Conservation (phyloP, 805 yeast species). For the Cyberlindnera amylophila region DNA sequence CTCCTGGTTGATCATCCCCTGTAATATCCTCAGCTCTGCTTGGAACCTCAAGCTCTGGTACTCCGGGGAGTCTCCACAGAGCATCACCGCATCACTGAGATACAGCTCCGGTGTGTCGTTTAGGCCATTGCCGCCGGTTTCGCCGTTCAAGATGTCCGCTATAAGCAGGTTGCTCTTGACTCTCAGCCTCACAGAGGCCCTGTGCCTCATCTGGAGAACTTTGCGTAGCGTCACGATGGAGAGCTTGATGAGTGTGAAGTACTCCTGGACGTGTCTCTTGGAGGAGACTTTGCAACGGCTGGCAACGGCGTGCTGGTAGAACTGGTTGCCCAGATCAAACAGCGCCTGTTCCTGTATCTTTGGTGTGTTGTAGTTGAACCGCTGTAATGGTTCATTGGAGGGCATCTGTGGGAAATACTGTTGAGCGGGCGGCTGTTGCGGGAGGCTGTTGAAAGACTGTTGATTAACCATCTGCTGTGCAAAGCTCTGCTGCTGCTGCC, state of each 20-base stretch:
- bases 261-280: constrained; percentile 28
- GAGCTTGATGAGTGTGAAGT: constrained; percentile 30
- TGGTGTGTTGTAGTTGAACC: background rate
- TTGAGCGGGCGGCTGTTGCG: background rate
- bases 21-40: constrained; percentile 7
- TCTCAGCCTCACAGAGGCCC: constrained; percentile 25
- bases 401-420: background rate
- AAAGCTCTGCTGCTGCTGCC: no score
- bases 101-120: constrained; percentile 13
- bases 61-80: constrained; percentile 11
- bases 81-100: constrained; percentile 15
- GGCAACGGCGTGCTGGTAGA: constrained; percentile 11
- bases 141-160: constrained; percentile 26
- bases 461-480: no score
- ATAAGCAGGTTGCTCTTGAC: constrained; percentile 26
- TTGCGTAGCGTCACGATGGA: constrained; percentile 25
- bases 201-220: constrained; percentile 25
- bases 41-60: constrained; percentile 1
- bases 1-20: constrained; percentile 4
- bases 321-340: constrained; percentile 10
- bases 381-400: background rate
- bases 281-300: constrained; percentile 13
- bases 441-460: no score
- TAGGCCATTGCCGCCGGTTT: constrained; percentile 2
- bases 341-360: constrained; percentile 13